Conservation (phyloP, 805 yeast species). For the Kuraishia capsulata region DNA sequence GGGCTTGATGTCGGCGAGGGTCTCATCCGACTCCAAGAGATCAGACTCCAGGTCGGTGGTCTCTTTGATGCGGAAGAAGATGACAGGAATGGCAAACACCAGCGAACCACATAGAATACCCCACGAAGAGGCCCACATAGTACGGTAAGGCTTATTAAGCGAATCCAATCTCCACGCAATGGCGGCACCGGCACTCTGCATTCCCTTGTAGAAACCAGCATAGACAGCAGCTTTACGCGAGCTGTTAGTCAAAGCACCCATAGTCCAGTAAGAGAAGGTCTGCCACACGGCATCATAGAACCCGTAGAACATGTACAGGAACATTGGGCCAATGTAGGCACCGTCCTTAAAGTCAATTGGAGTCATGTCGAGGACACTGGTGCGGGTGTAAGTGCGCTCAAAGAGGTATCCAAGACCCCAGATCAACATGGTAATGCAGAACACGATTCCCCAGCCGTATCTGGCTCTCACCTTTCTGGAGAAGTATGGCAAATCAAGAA, state of each 20-base stretch:
- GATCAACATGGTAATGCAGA: conserved; percentile 32
- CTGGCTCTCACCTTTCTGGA: conserved; percentile 33
- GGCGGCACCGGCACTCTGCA: conserved; percentile 59
- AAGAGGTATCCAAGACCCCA: conserved; percentile 43
- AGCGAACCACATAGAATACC: conserved; percentile 39
- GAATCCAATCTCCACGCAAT: conserved; percentile 52
- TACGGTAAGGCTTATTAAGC: conserved; percentile 22
- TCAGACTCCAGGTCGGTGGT: conserved; percentile 23
- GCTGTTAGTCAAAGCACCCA: conserved; percentile 52
- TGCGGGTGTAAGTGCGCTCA: not conserved
- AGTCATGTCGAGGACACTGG: not conserved
- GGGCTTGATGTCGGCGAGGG: not conserved
- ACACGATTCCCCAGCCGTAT: conserved; percentile 29
- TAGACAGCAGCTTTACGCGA: conserved; percentile 45
- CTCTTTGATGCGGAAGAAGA: conserved; percentile 33
- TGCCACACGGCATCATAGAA: conserved; percentile 52
- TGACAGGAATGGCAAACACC: conserved; percentile 37
- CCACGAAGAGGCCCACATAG: conserved; percentile 42
- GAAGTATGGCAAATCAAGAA: conserved; percentile 32
- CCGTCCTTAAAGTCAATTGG: conserved; percentile 36
- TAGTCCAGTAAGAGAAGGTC: conserved; percentile 45
- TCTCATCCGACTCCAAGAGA: not conserved
- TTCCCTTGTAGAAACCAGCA: conserved; percentile 55
- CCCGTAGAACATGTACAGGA: conserved; percentile 57
- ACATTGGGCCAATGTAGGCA: conserved; percentile 48